A percentile compares a stretch with the other conserved stretches of the same genome.
Conservation (phyloP, 257 asterid species). For the Cinchona pubescens region DNA sequence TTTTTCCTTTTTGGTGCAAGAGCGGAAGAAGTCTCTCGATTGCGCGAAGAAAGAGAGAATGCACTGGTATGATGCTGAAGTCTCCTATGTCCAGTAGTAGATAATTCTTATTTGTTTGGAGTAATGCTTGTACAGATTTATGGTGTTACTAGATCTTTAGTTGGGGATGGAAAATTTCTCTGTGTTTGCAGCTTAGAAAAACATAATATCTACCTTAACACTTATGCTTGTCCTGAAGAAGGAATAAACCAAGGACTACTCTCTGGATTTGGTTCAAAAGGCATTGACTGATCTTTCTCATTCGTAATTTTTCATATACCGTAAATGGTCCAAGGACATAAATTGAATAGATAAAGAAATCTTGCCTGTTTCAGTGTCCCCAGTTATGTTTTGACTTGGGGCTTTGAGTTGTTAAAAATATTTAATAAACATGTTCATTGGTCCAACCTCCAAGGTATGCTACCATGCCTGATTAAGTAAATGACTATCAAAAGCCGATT, state of each 20-base stretch:
- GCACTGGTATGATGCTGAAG: conserved; percentile 56
- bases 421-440: background rate
- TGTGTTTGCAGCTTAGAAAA: background rate
- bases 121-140: background rate
- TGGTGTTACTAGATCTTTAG: background rate
- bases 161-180: background rate
- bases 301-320: background rate
- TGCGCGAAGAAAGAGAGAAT: conserved; percentile 88
- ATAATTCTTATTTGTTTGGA: background rate
- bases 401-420: background rate
- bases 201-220: background rate
- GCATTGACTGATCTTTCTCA: background rate
- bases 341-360: background rate
- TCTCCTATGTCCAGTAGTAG: background rate
- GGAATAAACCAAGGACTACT: background rate
- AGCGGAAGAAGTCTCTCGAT: conserved; percentile 78
- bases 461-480: background rate
- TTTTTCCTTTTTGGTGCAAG: conserved; percentile 97
- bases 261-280: background rate
- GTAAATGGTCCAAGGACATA: background rate
- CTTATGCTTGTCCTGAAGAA: background rate
- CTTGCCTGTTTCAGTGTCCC: background rate
- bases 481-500: background rate
- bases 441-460: background rate
- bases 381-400: background rate